Evolutionary conservation across 495 filamentous ascomycete genomes (phyloP).

Genomic region (Xylaria intraflava): DNA sequence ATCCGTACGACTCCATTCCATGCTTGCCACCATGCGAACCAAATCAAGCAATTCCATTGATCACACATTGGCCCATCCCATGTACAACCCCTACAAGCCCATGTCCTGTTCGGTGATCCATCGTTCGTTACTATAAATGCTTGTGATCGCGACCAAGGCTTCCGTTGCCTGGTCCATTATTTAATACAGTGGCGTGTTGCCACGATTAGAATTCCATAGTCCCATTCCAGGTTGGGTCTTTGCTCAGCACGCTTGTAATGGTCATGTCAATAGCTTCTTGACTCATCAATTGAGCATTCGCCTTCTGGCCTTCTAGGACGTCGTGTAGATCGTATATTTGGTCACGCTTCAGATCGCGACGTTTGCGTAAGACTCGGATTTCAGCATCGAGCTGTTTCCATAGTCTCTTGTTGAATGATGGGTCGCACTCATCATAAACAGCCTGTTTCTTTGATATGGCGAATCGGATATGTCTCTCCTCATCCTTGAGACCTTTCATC

Average conservation of each 20-base stretch:
- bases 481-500: constrained; percentile 74
- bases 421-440: constrained; percentile 61
- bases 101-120: background rate
- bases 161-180: background rate
- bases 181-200: background rate
- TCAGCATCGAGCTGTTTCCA: constrained; percentile 58
- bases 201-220: constrained; percentile 21
- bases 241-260: constrained; percentile 35
- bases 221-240: constrained; percentile 35
- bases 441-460: constrained; percentile 52
- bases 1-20: background rate
- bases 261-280: constrained; percentile 64
- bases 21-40: background rate
- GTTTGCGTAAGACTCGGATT: constrained; percentile 56
- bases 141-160: background rate
- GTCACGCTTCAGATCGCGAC: constrained; percentile 73
- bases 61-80: background rate
- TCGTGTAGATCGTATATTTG: constrained; percentile 87
- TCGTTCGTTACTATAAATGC: background rate
- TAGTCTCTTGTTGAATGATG: constrained; percentile 56
- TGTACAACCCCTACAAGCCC: background rate
- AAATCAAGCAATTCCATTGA: background rate
- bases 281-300: constrained; percentile 56
- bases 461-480: constrained; percentile 72
- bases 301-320: constrained; percentile 76